phyloP scores from a whole-genome alignment of 2,329 filamentous ascomycete genomes.

The Aureobasidium uvarum region DNA sequence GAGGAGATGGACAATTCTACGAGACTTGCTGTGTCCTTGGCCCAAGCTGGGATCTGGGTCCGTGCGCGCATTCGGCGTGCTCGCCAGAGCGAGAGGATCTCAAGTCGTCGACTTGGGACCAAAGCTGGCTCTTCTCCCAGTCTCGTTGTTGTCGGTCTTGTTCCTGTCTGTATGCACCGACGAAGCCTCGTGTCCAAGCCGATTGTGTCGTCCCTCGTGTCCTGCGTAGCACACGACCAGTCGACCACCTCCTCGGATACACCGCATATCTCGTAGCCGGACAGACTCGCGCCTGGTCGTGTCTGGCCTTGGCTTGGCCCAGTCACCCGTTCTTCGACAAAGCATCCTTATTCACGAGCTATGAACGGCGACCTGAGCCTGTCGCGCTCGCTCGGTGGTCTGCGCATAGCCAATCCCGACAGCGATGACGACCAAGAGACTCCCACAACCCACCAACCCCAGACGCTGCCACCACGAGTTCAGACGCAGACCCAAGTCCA shows the following conservation, averaged over 20 bases:
- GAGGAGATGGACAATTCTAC: neutral
- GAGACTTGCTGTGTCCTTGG: neutral
- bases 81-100: slow-evolving; percentile 5
- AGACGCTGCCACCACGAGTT: slow-evolving; percentile 31
- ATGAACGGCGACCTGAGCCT: slow-evolving; percentile 95
- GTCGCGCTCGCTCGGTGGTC: slow-evolving; percentile 84
- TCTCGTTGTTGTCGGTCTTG: neutral
- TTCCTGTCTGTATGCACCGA: slow-evolving; percentile 7
- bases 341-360: slow-evolving; percentile 35
- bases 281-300: slow-evolving; percentile 23
- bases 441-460: slow-evolving; percentile 36
- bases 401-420: slow-evolving; percentile 90
- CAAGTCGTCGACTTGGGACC: slow-evolving; percentile 7
- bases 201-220: slow-evolving; percentile 19
- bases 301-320: slow-evolving; percentile 29
- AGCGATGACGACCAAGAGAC: slow-evolving; percentile 23
- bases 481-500: neutral
- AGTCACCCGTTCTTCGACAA: slow-evolving; percentile 24
- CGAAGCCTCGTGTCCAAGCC: neutral
- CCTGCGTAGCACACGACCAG: slow-evolving; percentile 10
- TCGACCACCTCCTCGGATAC: slow-evolving; percentile 19
- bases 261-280: slow-evolving; percentile 24
- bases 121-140: neutral
- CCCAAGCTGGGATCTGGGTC: neutral
- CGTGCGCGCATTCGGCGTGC: neutral